Conservation (phyloP, 768 basidiomycete genomes). For the Leccinum subtestaceum region DNA sequence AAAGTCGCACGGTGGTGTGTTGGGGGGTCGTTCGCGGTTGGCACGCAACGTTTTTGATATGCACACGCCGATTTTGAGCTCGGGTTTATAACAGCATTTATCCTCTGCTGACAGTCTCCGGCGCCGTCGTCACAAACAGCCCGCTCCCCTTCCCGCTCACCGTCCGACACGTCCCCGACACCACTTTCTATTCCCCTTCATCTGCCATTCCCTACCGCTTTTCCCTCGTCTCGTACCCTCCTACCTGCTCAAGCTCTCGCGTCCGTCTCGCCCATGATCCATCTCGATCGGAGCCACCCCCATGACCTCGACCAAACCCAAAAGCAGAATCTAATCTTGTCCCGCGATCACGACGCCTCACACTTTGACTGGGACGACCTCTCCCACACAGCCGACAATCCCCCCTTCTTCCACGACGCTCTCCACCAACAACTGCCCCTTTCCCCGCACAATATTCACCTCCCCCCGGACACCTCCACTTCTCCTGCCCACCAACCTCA, state of each 20-base stretch:
- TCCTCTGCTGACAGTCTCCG: slow-evolving; percentile 12
- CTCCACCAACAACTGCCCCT: slow-evolving; percentile 20
- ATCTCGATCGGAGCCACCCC: slow-evolving; percentile 52
- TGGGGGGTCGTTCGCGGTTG: slow-evolving; percentile 13
- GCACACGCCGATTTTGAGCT: slow-evolving; percentile 33
- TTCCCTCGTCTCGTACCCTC: neutral
- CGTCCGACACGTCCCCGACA: slow-evolving; percentile 8
- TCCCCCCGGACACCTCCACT: slow-evolving; percentile 4
- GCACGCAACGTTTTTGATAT: slow-evolving; percentile 33
- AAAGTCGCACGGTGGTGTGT: slow-evolving; percentile 27
- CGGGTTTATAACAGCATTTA: slow-evolving; percentile 31
- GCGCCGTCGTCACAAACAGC: neutral
- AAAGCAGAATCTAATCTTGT: slow-evolving; percentile 44
- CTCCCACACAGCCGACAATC: slow-evolving; percentile 22
- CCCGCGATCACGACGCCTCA: slow-evolving; percentile 32
- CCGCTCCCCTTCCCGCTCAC: neutral
- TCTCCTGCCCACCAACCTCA: slow-evolving; percentile 15
- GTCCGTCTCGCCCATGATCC: slow-evolving; percentile 40
- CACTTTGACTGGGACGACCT: slow-evolving; percentile 37
- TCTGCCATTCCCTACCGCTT: neutral
- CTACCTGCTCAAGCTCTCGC: neutral
- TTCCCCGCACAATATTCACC: slow-evolving; percentile 19
- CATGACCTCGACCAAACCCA: slow-evolving; percentile 37
- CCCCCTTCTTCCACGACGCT: slow-evolving; percentile 29
- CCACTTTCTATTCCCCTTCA: neutral